Conservation (phyloP, 1,139 yeast genomes). For the Candida frijolesensis region DNA sequence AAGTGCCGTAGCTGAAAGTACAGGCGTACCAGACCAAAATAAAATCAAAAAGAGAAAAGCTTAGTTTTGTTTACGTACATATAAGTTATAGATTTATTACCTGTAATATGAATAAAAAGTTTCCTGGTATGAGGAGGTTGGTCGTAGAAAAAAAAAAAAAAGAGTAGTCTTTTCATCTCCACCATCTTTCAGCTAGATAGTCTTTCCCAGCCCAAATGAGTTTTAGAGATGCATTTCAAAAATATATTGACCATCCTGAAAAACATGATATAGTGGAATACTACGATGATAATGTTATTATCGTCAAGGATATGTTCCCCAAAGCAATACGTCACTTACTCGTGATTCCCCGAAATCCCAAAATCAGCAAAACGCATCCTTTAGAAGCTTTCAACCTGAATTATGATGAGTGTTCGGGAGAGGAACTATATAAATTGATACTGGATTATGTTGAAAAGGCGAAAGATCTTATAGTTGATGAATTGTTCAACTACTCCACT, state of each 20-base stretch:
- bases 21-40: constrained; percentile 4
- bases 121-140: not conserved
- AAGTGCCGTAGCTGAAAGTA: not conserved
- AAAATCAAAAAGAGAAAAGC: constrained; percentile 16
- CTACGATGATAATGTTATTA: constrained; percentile 54
- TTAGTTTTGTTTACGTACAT: not conserved
- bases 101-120: not conserved
- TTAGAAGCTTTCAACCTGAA: constrained; percentile 48
- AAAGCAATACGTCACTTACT: constrained; percentile 65
- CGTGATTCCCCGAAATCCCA: constrained; percentile 54
- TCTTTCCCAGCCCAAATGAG: constrained; percentile 25
- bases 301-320: constrained; percentile 64
- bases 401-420: constrained; percentile 16
- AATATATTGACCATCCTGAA: constrained; percentile 35
- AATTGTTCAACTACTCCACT: constrained; percentile 26
- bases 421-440: constrained; percentile 32
- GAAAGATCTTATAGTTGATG: constrained; percentile 37
- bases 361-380: constrained; percentile 52
- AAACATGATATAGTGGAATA: constrained; percentile 31
- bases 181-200: not conserved
- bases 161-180: not conserved
- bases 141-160: not conserved
- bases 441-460: constrained; percentile 46
- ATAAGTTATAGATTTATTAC: not conserved
- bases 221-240: constrained; percentile 36